A percentile compares a stretch with the other conserved stretches of the same genome.
phyloP scores from a whole-genome alignment of 2,329 filamentous ascomycete genomes.

The Diaporthe ilicicola region DNA sequence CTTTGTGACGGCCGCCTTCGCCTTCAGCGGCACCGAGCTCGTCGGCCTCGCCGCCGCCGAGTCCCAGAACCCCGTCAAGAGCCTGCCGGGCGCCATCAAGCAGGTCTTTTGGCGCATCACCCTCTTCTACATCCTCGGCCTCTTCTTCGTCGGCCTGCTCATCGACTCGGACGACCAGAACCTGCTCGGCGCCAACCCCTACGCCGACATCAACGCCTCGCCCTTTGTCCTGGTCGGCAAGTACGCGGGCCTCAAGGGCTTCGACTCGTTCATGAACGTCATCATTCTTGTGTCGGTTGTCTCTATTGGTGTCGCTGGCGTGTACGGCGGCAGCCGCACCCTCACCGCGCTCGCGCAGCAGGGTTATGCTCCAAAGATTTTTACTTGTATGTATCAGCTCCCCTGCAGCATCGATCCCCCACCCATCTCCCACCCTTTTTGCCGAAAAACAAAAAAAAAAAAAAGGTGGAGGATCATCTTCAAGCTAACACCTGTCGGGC shows the following conservation, averaged over 20 bases:
- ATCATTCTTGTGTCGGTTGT: conserved; percentile 67
- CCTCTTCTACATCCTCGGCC: conserved; percentile 62
- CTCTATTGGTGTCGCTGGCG: conserved; percentile 65
- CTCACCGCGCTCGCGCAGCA: conserved; percentile 67
- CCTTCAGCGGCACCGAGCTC: conserved; percentile 77
- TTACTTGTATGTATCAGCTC: conserved; percentile 43
- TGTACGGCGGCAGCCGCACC: conserved; percentile 68
- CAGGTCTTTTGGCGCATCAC: conserved; percentile 73
- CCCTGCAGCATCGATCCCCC: not conserved
- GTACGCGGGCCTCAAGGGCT: conserved; percentile 59
- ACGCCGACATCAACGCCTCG: conserved; percentile 55
- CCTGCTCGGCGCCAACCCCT: conserved; percentile 57
- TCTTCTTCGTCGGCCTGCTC: conserved; percentile 61
- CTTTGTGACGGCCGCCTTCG: conserved; percentile 77
- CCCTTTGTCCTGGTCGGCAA: conserved; percentile 68
- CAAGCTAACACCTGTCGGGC: not conserved
- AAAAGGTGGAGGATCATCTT: no score
- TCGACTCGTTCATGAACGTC: conserved; percentile 66
- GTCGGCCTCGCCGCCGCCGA: conserved; percentile 81
- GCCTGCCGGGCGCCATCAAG: conserved; percentile 83
- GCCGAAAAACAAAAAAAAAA: no score
- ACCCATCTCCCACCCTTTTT: no score
- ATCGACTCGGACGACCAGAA: conserved; percentile 54
- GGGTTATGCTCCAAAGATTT: conserved; percentile 64
- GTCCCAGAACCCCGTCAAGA: conserved; percentile 73